Base-by-base conservation (phyloP, 75 land plant genomes). In the Gnetum montanum region DNA sequence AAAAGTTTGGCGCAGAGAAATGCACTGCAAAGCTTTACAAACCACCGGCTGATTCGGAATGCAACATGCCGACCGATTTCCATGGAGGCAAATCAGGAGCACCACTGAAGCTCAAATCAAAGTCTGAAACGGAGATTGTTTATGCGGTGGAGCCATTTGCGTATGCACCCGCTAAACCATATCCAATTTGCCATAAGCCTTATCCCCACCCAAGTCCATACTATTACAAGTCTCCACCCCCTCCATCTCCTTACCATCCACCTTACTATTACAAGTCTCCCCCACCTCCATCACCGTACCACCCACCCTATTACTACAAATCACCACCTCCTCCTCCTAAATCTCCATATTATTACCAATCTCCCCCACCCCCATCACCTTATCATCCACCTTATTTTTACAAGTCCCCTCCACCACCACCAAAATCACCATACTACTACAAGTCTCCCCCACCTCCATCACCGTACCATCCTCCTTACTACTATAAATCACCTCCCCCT, bases 121-220 rank as follows among this genome's bases (percentile, higher is more conserved):
- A 70, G 69, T 36, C 41, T 4, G 19, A 67, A 1, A 34, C 65
- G 23, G 69, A 62, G 58, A 69, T 79, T 20, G 78, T 75, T 31
- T 49, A 70, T 8, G 1, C 44, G 24, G 78, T 78, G 20, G 71
- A 71, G 49, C 43, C 78, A 25, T 72, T 79, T 50, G 74, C 68
- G 25, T 79, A 70, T 64, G 78, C 71, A 4, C 66, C 83, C 4
- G 68, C 71, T 52, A 79, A 55, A 24, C 74, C 70, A 33, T 79
- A 74, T 54, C 5, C 51, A 54, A 62, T 70, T 16, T 79, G 78
- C 27, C 27, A 43, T 6, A 34, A 70, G 29, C 43, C 46, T 3
- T 25, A 37, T 15, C 47, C 47, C 4, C 5, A 44, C 47, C 46
- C 19, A 15, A 31, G 43, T 4, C 60, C 54, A 5, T 49, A 62